Evolutionary conservation across 179 eudicot species (phyloP).

Genomic region (Beta lomatogona): DNA sequence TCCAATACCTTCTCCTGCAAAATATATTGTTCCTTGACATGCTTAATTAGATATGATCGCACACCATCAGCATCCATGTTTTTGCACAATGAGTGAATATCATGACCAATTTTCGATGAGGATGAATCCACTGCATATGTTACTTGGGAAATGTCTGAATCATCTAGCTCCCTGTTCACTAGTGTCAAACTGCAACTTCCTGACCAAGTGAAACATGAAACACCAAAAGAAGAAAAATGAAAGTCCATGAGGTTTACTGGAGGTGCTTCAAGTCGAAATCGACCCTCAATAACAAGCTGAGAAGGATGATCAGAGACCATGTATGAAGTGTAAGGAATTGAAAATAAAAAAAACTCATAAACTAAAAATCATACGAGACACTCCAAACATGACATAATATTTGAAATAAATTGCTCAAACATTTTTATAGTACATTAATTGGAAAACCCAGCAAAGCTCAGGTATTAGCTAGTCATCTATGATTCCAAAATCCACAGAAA

Average conservation of each 20-base stretch:
- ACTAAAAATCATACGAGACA: too few relatives aligned
- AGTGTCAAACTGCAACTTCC: not conserved
- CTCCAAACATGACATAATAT: too few relatives aligned
- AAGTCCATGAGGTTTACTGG: not conserved
- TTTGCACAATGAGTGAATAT: slow-evolving; percentile 10
- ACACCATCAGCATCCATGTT: slow-evolving; percentile 20
- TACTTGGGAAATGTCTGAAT: not conserved
- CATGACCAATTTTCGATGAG: not conserved
- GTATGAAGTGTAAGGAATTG: too few relatives aligned
- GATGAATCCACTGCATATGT: not conserved
- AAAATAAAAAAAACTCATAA: too few relatives aligned
- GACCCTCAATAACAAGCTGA: too few relatives aligned
- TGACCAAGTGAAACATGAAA: not conserved
- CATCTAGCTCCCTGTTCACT: not conserved
- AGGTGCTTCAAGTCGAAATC: too few relatives aligned
- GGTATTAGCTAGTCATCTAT: too few relatives aligned
- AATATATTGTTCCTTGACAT: slow-evolving; percentile 4
- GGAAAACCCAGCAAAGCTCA: too few relatives aligned
- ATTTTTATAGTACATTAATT: too few relatives aligned
- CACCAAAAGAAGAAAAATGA: not conserved
- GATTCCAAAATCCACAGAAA: too few relatives aligned
- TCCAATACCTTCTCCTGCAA: not conserved
- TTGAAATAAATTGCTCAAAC: too few relatives aligned
- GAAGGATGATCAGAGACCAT: too few relatives aligned
- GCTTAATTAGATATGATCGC: slow-evolving; percentile 19